Evolutionary conservation across 352 stramenopile species (phyloP).

Genomic region (Phytophthora crassamura): DNA sequence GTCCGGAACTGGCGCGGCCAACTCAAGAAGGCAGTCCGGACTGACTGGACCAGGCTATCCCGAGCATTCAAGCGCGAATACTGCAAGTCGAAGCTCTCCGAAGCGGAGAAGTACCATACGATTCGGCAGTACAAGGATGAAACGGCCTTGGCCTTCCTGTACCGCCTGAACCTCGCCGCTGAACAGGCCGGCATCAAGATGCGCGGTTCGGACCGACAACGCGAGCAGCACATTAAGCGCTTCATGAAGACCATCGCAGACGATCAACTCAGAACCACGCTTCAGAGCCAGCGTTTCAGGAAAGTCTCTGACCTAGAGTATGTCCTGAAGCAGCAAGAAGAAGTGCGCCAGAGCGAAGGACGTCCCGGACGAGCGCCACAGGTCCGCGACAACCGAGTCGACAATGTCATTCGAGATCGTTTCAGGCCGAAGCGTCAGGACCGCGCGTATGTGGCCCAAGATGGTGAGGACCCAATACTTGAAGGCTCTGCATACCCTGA

Average conservation of each 20-base stretch:
- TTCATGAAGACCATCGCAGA: background rate
- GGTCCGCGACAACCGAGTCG: background rate
- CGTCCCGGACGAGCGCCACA: background rate
- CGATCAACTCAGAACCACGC: background rate
- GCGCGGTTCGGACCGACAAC: background rate
- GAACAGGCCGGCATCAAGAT: too few relatives aligned
- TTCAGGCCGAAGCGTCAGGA: background rate
- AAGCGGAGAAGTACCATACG: too few relatives aligned
- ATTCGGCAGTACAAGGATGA: too few relatives aligned
- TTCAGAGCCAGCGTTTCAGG: background rate
- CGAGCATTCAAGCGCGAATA: too few relatives aligned
- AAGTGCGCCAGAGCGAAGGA: background rate
- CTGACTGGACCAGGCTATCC: too few relatives aligned
- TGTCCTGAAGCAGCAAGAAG: too few relatives aligned
- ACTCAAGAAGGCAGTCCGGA: too few relatives aligned
- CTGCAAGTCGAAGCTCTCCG: too few relatives aligned
- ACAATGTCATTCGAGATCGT: background rate
- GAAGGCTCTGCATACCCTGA: background rate
- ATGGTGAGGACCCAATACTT: background rate
- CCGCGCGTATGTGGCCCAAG: background rate
- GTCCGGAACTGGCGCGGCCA: too few relatives aligned
- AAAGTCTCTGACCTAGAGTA: background rate
- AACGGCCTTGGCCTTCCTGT: too few relatives aligned
- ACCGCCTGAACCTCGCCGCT: too few relatives aligned
- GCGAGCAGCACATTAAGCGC: background rate